These are phyloP conservation scores for Boletus huronensis DNA, from an alignment of 768 basidiomycete genomes.

Conservation along the genomic window DNA sequence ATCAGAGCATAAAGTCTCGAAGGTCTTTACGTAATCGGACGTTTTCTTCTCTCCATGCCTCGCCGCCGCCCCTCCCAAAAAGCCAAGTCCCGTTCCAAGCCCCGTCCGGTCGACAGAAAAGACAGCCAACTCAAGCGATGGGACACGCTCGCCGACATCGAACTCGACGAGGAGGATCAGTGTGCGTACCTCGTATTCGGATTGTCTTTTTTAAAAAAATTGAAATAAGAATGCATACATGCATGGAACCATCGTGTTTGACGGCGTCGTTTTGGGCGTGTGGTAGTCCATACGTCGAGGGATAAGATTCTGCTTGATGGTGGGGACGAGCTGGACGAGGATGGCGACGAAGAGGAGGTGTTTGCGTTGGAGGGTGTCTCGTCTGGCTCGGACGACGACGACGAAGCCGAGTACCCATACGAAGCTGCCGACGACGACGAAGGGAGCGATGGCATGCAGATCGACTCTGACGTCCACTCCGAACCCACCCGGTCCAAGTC, in stretches of 20 bases:
- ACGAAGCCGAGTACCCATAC: constrained; percentile 38
- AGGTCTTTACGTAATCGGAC: constrained; percentile 17
- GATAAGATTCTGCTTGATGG: constrained; percentile 79
- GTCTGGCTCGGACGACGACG: constrained; percentile 29
- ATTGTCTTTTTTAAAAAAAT: not conserved
- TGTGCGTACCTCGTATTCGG: constrained; percentile 45
- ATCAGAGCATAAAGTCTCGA: not conserved
- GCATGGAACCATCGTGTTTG: not conserved
- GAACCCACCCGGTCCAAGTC: constrained; percentile 8
- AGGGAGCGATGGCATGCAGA: constrained; percentile 23
- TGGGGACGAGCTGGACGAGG: constrained; percentile 46
- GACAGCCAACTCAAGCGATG: constrained; percentile 60
- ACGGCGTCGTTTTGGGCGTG: not conserved
- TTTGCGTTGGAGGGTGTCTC: constrained; percentile 65
- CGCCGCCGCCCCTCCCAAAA: constrained; percentile 39
- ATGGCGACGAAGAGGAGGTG: constrained; percentile 72
- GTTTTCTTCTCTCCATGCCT: constrained; percentile 38
- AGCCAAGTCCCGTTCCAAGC: constrained; percentile 34
- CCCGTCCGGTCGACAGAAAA: constrained; percentile 47
- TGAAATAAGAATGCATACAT: not conserved
- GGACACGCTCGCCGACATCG: constrained; percentile 65
- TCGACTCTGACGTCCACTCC: constrained; percentile 5
- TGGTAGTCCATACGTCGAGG: constrained; percentile 63
- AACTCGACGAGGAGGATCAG: constrained; percentile 74
- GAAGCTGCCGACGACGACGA: constrained; percentile 11